Conservation (phyloP, 2,329 filamentous ascomycete genomes). For the Aspergillus pseudotamarii region DNA sequence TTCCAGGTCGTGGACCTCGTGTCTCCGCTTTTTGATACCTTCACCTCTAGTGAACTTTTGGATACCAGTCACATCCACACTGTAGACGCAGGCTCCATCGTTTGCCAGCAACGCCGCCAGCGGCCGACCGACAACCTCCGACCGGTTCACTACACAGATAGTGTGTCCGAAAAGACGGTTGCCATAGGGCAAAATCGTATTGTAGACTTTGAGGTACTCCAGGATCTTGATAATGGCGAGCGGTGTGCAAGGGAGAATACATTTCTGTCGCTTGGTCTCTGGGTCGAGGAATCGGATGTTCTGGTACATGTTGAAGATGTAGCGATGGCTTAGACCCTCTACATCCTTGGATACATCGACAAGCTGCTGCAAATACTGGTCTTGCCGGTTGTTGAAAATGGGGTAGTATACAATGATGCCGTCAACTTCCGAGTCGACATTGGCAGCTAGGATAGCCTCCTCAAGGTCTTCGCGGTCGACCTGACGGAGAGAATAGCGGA, state of each 20-base stretch:
- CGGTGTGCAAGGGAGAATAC: constrained; percentile 91
- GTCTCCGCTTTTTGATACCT: constrained; percentile 80
- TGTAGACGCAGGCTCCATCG: constrained; percentile 93
- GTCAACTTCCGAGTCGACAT: constrained; percentile 74
- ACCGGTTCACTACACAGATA: constrained; percentile 94
- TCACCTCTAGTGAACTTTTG: constrained; percentile 89
- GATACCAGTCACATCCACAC: constrained; percentile 86
- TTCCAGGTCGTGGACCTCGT: constrained; percentile 83
- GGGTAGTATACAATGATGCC: constrained; percentile 98
- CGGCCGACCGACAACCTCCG: constrained; percentile 91
- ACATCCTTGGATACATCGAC: constrained; percentile 91
- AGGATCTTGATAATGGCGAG: constrained; percentile 96
- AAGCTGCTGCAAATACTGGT: constrained; percentile 94
- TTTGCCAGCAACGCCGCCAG: constrained; percentile 92
- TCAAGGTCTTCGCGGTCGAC: constrained; percentile 88
- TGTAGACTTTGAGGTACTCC: constrained; percentile 95
- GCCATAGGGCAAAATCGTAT: constrained; percentile 87
- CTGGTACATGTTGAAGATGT: constrained; percentile 99
- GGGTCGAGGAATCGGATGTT: constrained; percentile 93
- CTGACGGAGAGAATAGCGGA: constrained; percentile 81
- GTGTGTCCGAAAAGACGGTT: constrained; percentile 92
- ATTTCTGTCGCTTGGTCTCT: constrained; percentile 70
- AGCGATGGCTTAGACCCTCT: constrained; percentile 88
- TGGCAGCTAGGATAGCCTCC: constrained; percentile 82
- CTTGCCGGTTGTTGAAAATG: constrained; percentile 87